Evolutionary conservation across 164 flowering plant genomes (phyloP), one percentile per base, ranked within the genome.

Genomic region (Malania oleifera): DNA sequence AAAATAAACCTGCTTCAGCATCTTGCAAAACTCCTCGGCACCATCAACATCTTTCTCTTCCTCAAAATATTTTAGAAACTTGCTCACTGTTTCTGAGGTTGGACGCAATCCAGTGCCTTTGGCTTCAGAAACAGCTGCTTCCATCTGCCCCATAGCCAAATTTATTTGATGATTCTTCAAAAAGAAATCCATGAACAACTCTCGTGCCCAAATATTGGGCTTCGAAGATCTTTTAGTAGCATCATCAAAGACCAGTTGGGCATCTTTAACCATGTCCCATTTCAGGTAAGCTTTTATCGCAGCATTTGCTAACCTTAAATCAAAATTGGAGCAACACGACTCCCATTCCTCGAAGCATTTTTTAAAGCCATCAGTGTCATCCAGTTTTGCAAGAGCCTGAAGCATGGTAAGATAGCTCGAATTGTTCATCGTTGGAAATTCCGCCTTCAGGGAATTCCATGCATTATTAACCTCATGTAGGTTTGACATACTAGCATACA

Each of bases 281-380:
- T 44, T 67, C 51, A 85, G 68, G 53, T 70, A 82, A 41, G 67
- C 69, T 26, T 69, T 40, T 18, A 90, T 63, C 0, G 62, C 70
- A 27, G 44, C 44, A 59, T 70, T 74, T 15, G 78, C 58, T 38
- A 87, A 7, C 76, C 89, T 75, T 34, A 67, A 35, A 62, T 90
- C 97, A 56, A 74, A 84, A 50, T 9, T 47, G 17, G 50, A 20
- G 51, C 71, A 73, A 24, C 20, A 49, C 0, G 80, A 69, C 57
- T 80, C 73, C 97, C 97, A 90, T 56, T 85, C 95, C 64, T 73
- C 59, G 34, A 68, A 84, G 55, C 66, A 70, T 37, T 63, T 46
- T 40, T 52, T 55, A 15, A 82, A n/a, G 7, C 79, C 85, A 31
- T 71, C 73, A 0, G 76, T 13, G 62, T 81, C 87, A 46, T 72